Evolutionary conservation across 257 asterid genomes (phyloP), one percentile per base, ranked within the genome.

Genomic region (Eustoma russellianum): DNA sequence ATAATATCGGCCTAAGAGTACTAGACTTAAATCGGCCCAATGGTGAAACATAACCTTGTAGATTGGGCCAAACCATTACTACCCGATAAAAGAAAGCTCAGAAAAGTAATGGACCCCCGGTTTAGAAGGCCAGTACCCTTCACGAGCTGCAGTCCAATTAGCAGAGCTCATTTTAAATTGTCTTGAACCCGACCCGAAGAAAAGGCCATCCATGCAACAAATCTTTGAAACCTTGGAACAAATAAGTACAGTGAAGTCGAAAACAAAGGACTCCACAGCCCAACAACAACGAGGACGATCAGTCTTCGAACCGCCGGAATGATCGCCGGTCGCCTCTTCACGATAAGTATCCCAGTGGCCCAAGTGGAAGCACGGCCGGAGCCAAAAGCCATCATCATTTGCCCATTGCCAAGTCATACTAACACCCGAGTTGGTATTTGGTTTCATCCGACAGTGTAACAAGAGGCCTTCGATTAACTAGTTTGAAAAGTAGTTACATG

Each of bases 21-120:
- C 50, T 81, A 5, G 98, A 90, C 47, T 53, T 59, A 13, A 78
- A 73, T n/a, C 77, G 96, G 64, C 95, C 98, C 49, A 35, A 46
- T 28, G 71, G 74, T 5, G 74, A 76, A 76, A 56, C 34, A 57
- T 0, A 82, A 83, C 62, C 54, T 90, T 51, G 79, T 90, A 5
- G 98, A 86, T 0, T 90, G 98, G 98, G 91, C 93, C 43, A 69
- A 40, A 55, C 98, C 98, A 19, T 70, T 70, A 9, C 72, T 90
- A 5, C 55, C 72, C 0, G 66, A 82, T 5, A 83, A 75, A 52
- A 86, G 62, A 69, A 86, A 75, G 64, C 16, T 90, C 47, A 83
- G 77, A 19, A 77, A 64, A 45, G 0, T 90, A 52, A 75, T 90
- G 66, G 98, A 90, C 61, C 85, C 85, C 2, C 78, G 88, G 88